phyloP scores from a whole-genome alignment of 2,329 filamentous ascomycete species.

The Alternaria solani region DNA sequence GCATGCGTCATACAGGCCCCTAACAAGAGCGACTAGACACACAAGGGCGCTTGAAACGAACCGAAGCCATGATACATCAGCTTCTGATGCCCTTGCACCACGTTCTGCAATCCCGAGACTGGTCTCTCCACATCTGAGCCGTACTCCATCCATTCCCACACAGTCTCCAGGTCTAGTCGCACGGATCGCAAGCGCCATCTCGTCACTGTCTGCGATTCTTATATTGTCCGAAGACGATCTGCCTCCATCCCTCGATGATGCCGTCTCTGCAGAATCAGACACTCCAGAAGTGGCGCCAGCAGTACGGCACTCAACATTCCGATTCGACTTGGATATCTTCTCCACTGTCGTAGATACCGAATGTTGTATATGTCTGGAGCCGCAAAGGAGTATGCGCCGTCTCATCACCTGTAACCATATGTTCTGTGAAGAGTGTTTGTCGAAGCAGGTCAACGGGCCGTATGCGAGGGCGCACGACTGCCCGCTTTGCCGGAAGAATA shows the following conservation, averaged over 20 bases:
- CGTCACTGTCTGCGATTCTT: not conserved
- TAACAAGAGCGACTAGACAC: not conserved
- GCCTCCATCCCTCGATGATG: not conserved
- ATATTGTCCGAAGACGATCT: not conserved
- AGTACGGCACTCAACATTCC: not conserved
- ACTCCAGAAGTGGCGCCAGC: not conserved
- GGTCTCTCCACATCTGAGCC: not conserved
- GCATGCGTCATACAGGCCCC: not conserved
- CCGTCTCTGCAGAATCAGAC: not conserved
- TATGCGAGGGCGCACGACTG: constrained; percentile 1
- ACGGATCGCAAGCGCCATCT: constrained; percentile 2
- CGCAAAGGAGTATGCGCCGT: constrained; percentile 8
- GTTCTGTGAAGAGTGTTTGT: constrained; percentile 4
- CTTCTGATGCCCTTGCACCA: not conserved
- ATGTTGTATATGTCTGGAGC: constrained; percentile 7
- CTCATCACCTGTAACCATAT: constrained; percentile 7
- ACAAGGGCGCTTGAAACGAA: not conserved
- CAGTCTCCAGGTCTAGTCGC: not conserved
- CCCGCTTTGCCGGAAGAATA: constrained; percentile 6
- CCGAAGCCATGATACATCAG: not conserved
- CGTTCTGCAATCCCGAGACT: not conserved
- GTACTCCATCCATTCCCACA: not conserved
- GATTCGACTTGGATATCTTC: not conserved
- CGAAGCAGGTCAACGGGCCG: not conserved
- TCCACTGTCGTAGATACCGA: constrained; percentile 6